Conservation (phyloP, 2,329 filamentous ascomycete species). For the Blastomyces emzantsi region DNA sequence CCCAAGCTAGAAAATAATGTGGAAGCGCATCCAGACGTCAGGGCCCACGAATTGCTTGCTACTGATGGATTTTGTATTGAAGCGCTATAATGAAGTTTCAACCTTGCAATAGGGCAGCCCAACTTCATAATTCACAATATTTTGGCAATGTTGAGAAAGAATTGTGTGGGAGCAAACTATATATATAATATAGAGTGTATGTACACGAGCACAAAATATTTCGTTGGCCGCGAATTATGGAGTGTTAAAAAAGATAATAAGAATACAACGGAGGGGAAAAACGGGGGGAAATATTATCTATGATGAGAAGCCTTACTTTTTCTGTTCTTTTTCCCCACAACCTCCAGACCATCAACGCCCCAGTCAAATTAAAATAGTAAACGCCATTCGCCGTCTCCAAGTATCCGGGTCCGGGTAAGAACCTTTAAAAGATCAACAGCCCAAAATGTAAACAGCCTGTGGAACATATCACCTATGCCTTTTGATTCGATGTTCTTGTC, state of each 20-base stretch:
- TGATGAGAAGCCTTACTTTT: not conserved
- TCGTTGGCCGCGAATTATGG: not conserved
- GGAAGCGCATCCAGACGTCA: too few species aligned
- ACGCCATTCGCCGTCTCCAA: conserved; percentile 9
- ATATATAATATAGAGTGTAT: not conserved
- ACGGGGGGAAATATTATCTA: not conserved
- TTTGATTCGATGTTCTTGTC: conserved; percentile 39
- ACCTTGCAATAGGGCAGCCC: not conserved
- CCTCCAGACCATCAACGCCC: not conserved
- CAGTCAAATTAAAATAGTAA: not conserved
- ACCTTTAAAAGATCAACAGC: not conserved
- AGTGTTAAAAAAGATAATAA: not conserved
- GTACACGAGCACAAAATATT: not conserved
- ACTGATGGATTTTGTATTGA: not conserved
- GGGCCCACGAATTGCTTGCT: not conserved
- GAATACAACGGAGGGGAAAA: not conserved
- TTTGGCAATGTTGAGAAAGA: not conserved
- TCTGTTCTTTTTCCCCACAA: not conserved
- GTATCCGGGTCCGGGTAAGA: not conserved
- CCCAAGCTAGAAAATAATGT: too few species aligned
- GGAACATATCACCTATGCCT: conserved; percentile 19
- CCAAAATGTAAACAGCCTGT: conserved; percentile 3
- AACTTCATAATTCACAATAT: not conserved
- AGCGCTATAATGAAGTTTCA: not conserved
- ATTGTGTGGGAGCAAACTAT: not conserved